Base-by-base conservation (phyloP, 2,329 filamentous ascomycete species). In the Pseudonectria buxi region DNA sequence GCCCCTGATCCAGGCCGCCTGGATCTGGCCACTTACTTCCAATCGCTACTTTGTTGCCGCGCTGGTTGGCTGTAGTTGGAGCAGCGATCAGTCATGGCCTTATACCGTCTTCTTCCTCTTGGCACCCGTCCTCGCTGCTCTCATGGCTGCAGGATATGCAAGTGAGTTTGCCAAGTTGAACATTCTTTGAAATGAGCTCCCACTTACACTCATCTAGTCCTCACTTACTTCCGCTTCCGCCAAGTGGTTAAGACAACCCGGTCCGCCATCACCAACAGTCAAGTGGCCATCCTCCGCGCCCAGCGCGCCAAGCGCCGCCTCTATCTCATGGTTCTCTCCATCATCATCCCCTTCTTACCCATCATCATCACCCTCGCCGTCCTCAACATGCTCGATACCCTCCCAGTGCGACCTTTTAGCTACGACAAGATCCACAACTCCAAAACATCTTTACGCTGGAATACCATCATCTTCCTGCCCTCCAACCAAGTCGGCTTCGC, bases 241-340 rank as follows among this genome's bases (percentile, higher is more conserved):
- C 45, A 65, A 22, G 57, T 77, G 3, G 57, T 68, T 4, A 64
- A 57, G 32, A 47, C 54, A 18, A 71, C 66, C 6, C 52, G 55
- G 4, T 53, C 59, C 1, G 62, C 63, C 3, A 49, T 74, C 14
- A 50, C 50, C 15, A 56, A 54, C 35, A 71, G 65, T 54, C 65
- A 55, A 24, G 43, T 57, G 5, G 64, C 64, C 7, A 56, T 55
- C 4, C 44, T 60, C 11, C 64, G 72, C 6, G 66, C 65, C 27
- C 63, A 68, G 29, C 65, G 72, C 2, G 65, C 72, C 7, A 65
- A 65, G 28, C 63, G 67, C 30, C 68, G 72, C 28, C 66, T 79
- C 28, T 78, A 76, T 54, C 59, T 71, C 42, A 73, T 78, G 68
- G 64, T 69, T 11, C 35, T 75, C 10, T 64, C 63, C 28, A 72